Evolutionary conservation across 2,329 filamentous ascomycete species (phyloP).

Genomic region (Penicillium fuscoglaucum): DNA sequence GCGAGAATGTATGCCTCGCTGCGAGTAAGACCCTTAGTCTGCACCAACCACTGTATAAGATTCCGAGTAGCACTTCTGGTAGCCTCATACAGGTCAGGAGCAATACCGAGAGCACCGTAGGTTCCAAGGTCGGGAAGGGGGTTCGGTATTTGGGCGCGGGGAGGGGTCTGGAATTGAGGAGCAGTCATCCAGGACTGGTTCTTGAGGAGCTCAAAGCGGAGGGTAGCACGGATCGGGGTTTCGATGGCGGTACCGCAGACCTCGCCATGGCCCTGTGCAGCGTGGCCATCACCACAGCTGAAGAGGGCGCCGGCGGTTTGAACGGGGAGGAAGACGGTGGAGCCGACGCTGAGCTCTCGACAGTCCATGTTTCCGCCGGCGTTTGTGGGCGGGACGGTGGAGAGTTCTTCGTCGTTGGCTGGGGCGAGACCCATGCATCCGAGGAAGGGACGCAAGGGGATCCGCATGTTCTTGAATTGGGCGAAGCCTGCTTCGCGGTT

Average conservation of each 20-base stretch:
- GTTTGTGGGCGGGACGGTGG: slow-evolving; percentile 53
- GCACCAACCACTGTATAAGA: slow-evolving; percentile 52
- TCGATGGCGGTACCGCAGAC: slow-evolving; percentile 60
- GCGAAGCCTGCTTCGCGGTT: slow-evolving; percentile 42
- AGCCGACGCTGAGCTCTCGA: slow-evolving; percentile 50
- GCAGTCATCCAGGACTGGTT: slow-evolving; percentile 48
- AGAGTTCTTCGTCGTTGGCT: slow-evolving; percentile 46
- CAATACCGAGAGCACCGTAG: slow-evolving; percentile 52
- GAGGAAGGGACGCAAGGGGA: slow-evolving; percentile 55
- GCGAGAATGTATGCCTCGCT: slow-evolving; percentile 56
- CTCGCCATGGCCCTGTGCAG: slow-evolving; percentile 57
- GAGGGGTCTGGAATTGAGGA: slow-evolving; percentile 51
- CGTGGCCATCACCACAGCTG: slow-evolving; percentile 57
- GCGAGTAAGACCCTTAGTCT: slow-evolving; percentile 48
- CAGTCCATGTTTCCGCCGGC: slow-evolving; percentile 59
- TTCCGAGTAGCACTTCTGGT: slow-evolving; percentile 51
- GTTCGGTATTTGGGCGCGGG: slow-evolving; percentile 25
- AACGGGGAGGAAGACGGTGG: slow-evolving; percentile 52
- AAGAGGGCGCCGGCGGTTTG: slow-evolving; percentile 53
- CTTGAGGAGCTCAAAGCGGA: slow-evolving; percentile 53
- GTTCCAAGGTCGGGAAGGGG: slow-evolving; percentile 39
- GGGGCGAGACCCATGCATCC: slow-evolving; percentile 56
- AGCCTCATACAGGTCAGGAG: slow-evolving; percentile 51
- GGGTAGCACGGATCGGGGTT: slow-evolving; percentile 52
- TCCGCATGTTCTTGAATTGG: slow-evolving; percentile 50